Conservation (phyloP, 1,139 yeast species). For the Suhomyces yuchorum region DNA sequence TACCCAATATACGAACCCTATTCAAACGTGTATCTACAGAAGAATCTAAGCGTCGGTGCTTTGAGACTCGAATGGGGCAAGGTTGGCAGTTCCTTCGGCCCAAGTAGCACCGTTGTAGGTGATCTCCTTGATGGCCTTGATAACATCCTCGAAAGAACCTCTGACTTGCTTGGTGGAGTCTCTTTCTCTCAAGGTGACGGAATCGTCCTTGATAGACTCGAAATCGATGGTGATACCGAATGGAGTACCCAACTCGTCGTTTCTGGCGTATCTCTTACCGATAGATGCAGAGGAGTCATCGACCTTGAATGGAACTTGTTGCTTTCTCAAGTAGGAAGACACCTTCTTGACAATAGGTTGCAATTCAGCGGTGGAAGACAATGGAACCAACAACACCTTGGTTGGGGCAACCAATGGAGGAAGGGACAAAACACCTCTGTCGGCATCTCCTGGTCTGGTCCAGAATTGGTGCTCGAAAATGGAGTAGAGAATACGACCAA, state of each 20-base stretch:
- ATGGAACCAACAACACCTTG: slow-evolving; percentile 92
- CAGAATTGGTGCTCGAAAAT: slow-evolving; percentile 94
- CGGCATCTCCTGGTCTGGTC: slow-evolving; percentile 89
- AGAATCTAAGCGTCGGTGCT: slow-evolving; percentile 25
- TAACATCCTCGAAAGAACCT: slow-evolving; percentile 78
- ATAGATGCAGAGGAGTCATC: slow-evolving; percentile 98
- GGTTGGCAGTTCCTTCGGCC: slow-evolving; percentile 78
- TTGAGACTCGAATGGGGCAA: slow-evolving; percentile 65
- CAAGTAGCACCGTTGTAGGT: slow-evolving; percentile 76
- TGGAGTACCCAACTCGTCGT: slow-evolving; percentile 99
- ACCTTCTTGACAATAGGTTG: slow-evolving; percentile 74
- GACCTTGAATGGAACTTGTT: slow-evolving; percentile 90
- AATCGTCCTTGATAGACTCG: slow-evolving; percentile 85
- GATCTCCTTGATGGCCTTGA: slow-evolving; percentile 75
- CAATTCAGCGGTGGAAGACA: slow-evolving; percentile 81
- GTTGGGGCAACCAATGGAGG: slow-evolving; percentile 98
- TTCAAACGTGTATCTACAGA: slow-evolving; percentile 1
- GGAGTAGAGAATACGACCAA: slow-evolving; percentile 94
- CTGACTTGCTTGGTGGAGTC: slow-evolving; percentile 97
- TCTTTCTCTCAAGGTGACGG: slow-evolving; percentile 96
- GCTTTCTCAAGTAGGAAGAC: slow-evolving; percentile 68
- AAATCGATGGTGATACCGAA: slow-evolving; percentile 98
- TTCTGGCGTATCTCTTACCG: slow-evolving; percentile 98
- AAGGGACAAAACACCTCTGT: slow-evolving; percentile 89
- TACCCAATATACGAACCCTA: background rate